Evolutionary conservation across 208 protist species (phyloP).

Genomic region (Balamuthia mandrillaris): DNA sequence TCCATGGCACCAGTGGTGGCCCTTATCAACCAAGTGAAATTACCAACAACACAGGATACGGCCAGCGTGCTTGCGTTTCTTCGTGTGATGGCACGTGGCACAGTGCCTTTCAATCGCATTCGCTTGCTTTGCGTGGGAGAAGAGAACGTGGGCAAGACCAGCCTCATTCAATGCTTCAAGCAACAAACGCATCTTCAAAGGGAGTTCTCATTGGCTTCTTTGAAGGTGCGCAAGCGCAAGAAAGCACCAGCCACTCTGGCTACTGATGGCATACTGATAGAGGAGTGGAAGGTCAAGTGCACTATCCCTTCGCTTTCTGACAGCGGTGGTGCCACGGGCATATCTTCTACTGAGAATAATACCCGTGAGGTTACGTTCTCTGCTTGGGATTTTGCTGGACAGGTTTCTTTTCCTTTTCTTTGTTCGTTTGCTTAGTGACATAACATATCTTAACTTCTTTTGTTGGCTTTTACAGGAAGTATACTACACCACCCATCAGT

Average conservation of each 20-base stretch:
- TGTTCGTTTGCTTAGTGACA: too few species aligned
- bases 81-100: not conserved
- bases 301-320: too few species aligned
- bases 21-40: too few species aligned
- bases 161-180: not conserved
- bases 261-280: not conserved
- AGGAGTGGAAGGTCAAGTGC: not conserved
- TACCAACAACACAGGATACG: too few species aligned
- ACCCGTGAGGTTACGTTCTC: not conserved
- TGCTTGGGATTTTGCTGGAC: not conserved
- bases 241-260: not conserved
- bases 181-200: too few species aligned
- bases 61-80: too few species aligned
- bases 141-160: not conserved
- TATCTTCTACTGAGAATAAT: too few species aligned
- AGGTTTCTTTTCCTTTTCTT: too few species aligned
- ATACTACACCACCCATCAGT: conserved; percentile 33
- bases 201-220: too few species aligned
- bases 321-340: too few species aligned
- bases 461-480: not conserved
- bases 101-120: not conserved
- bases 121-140: not conserved
- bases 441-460: too few species aligned
- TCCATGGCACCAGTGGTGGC: too few species aligned
- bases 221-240: not conserved